Evolutionary conservation across 257 asterid species (phyloP).

Genomic region (Capsicum baccatum): DNA sequence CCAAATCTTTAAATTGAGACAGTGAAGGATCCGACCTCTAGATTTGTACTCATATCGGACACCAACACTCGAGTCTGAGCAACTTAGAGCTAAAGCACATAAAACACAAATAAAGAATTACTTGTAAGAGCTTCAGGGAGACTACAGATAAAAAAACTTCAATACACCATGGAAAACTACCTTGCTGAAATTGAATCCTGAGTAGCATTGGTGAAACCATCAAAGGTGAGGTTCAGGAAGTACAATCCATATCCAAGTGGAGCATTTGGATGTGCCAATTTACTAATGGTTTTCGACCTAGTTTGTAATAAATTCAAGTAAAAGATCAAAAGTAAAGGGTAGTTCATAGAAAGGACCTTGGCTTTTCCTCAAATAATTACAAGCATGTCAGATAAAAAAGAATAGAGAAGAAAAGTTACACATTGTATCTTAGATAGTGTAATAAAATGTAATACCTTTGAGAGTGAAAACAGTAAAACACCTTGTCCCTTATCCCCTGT

Average conservation of each 20-base stretch:
- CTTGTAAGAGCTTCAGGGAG: not conserved
- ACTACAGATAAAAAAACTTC: not conserved
- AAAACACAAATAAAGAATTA: not conserved
- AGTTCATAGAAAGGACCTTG: conserved; percentile 14
- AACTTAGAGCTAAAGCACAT: not conserved
- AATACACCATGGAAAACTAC: conserved; percentile 37
- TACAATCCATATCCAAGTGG: conserved; percentile 94
- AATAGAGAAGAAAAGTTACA: not conserved
- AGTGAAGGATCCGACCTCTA: too few relatives aligned
- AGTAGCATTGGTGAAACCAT: conserved; percentile 99
- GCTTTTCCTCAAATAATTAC: not conserved
- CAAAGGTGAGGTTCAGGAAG: conserved; percentile 90
- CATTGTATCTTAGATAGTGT: not conserved
- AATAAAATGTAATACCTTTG: conserved; percentile 58
- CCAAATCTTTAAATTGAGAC: too few relatives aligned
- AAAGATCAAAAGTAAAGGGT: conserved; percentile 27
- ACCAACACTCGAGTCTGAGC: too few relatives aligned
- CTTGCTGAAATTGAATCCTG: conserved; percentile 91
- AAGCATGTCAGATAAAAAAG: not conserved
- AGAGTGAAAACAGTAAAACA: conserved; percentile 87
- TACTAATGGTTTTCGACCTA: conserved; percentile 89
- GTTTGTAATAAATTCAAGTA: conserved; percentile 53
- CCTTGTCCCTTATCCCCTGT: conserved; percentile 36
- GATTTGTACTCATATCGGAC: too few relatives aligned
- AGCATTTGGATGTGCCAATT: conserved; percentile 91